Evolutionary conservation across 202 grass and related monocot genomes (phyloP), one percentile per base, ranked within the genome.

Genomic region (Bolboschoenoplectus hybrid): DNA sequence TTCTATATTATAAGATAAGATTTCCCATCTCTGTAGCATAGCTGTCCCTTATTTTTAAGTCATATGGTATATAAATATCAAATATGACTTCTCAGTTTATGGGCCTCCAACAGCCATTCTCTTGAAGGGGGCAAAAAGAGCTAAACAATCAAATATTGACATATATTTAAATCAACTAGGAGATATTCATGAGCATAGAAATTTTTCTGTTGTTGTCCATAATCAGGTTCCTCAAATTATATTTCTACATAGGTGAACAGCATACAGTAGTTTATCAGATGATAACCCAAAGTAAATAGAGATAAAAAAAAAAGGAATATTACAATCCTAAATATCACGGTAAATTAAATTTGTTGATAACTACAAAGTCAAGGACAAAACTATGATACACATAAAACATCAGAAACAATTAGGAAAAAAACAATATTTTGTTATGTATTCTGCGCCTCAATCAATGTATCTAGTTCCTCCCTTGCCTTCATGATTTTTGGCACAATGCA

Each of bases 391-490:
- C 63, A 66, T 67, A 43, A 66, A 45, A 76, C n/a, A 74, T 58
- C 49, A 63, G 66, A 76, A 85, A 46, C 13, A 80, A 66, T 67
- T 64, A 86, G 61, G 61, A 46, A 9, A 8, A 87, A 77, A 70
- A 83, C 16, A 68, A 45, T 55, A 19, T 16, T 52, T 14, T 26
- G 38, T 85, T 61, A 85, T 66, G 49, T 32, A 72, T 69, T 69
- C 40, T 91, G 80, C 4, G 89, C 63, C 45, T 83, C 84, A 41
- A 86, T 61, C 34, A 88, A 87, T 12, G 84, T 64, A 4, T 88
- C 83, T 41, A 91, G 88, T 41, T 88, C 87, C 63, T 85, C 86
- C 53, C 86, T 86, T 1, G 26, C 26, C 26, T 84, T 83, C 14
- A 75, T 46, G 63, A 91, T 41, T 47, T 67, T 69, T 2, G 89